Conservation (phyloP, 768 basidiomycete genomes). For the Suillus bovinus region DNA sequence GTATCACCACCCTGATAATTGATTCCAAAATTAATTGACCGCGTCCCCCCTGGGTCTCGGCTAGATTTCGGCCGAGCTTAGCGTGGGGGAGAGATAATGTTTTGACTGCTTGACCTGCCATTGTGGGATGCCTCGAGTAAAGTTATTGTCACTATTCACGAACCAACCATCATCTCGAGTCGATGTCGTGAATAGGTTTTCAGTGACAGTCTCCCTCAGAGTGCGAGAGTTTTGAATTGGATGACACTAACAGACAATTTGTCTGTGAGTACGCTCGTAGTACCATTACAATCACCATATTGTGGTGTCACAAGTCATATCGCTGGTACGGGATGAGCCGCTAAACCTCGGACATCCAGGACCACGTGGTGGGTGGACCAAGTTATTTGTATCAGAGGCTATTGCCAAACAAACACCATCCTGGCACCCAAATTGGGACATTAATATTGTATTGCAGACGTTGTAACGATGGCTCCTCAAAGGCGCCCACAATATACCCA, state of each 20-base stretch:
- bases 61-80: neutral
- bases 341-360: no score
- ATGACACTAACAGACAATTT: neutral
- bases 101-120: neutral
- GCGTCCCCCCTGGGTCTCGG: neutral
- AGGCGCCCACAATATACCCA: constrained; percentile 73
- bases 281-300: neutral
- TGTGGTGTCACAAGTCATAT: neutral
- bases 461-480: constrained; percentile 66
- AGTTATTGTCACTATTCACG: neutral
- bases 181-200: neutral
- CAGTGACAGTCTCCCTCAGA: neutral
- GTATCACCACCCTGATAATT: neutral
- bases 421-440: constrained; percentile 16
- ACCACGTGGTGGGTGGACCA: no score
- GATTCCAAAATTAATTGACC: neutral
- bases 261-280: neutral
- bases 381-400: constrained; percentile 38
- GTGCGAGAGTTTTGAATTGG: neutral
- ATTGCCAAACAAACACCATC: constrained; percentile 40
- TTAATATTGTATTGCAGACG: neutral
- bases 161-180: neutral
- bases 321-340: neutral
- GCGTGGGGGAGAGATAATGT: neutral
- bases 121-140: neutral